A percentile compares a stretch with the other conserved stretches of the same genome.
These are phyloP conservation scores for Pichia sp. DNA, from an alignment of 1,139 yeast genomes.

Conservation along the genomic window DNA sequence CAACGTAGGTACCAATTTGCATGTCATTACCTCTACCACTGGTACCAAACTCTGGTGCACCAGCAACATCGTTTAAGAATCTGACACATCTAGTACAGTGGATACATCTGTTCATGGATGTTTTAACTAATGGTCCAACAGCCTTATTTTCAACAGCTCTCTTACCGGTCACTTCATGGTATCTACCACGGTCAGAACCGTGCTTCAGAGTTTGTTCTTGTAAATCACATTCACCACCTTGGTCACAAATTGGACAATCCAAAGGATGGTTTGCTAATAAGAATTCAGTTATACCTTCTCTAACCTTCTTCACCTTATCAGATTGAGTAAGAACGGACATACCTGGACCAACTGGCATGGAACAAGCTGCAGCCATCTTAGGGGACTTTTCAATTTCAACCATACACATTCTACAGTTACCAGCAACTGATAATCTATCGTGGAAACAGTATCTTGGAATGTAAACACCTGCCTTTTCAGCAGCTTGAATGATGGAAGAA, in stretches of 20 bases:
- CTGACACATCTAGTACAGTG: slow-evolving; percentile 92
- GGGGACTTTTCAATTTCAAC: slow-evolving; percentile 91
- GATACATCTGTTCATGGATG: slow-evolving; percentile 89
- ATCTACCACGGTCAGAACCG: slow-evolving; percentile 84
- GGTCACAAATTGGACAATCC: slow-evolving; percentile 92
- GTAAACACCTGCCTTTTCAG: slow-evolving; percentile 83
- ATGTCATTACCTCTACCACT: slow-evolving; percentile 88
- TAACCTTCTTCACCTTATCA: slow-evolving; percentile 74
- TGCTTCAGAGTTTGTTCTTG: slow-evolving; percentile 84
- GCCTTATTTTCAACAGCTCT: slow-evolving; percentile 90
- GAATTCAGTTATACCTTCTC: slow-evolving; percentile 91
- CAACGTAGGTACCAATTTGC: slow-evolving; percentile 88
- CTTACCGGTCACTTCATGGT: slow-evolving; percentile 73
- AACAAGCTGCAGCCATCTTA: slow-evolving; percentile 85
- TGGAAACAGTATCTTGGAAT: slow-evolving; percentile 90
- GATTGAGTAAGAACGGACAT: slow-evolving; percentile 82
- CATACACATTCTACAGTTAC: slow-evolving; percentile 91
- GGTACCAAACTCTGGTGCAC: slow-evolving; percentile 87
- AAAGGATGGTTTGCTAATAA: slow-evolving; percentile 83
- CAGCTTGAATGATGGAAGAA: slow-evolving; percentile 83
- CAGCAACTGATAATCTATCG: slow-evolving; percentile 88
- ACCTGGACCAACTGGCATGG: slow-evolving; percentile 84
- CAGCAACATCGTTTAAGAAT: slow-evolving; percentile 86
- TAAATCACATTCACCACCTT: slow-evolving; percentile 91
- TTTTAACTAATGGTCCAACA: slow-evolving; percentile 83